phyloP scores from a whole-genome alignment of 108 stramenopile species.

The Cyclotella choctawhatcheeana region DNA sequence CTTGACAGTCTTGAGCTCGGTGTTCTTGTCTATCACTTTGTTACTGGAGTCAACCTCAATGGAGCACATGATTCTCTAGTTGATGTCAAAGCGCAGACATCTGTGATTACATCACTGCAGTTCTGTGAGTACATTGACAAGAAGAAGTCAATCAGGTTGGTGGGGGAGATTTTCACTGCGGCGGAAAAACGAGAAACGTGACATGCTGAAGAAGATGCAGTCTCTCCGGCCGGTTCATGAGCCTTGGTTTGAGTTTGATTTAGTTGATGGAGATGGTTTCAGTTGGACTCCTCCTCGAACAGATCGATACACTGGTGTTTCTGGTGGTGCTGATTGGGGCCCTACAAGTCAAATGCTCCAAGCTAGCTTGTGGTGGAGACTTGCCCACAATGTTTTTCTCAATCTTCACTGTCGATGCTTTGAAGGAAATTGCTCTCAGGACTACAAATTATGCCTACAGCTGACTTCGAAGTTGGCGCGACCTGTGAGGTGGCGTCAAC shows the following conservation, averaged over 20 bases:
- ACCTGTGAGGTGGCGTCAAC: no score
- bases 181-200: not conserved
- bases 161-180: not conserved
- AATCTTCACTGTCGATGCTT: not conserved
- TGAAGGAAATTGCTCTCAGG: not conserved
- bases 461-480: no score
- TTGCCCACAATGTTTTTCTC: not conserved
- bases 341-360: constrained; percentile 5
- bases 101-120: not conserved
- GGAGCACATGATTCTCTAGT: not conserved
- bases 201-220: constrained; percentile 5
- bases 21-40: not conserved
- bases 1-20: constrained; percentile 10
- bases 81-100: not conserved
- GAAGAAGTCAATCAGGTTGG: not conserved
- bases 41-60: not conserved
- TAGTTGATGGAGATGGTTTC: not conserved
- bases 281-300: not conserved
- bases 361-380: not conserved
- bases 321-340: not conserved
- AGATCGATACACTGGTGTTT: not conserved
- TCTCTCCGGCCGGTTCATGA: not conserved
- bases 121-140: not conserved
- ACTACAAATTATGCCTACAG: not conserved
- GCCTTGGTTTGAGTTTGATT: constrained; percentile 7